Evolutionary conservation across 2,329 filamentous ascomycete species (phyloP), one percentile per base, ranked within the genome.

Genomic region (Monascus ruber): DNA sequence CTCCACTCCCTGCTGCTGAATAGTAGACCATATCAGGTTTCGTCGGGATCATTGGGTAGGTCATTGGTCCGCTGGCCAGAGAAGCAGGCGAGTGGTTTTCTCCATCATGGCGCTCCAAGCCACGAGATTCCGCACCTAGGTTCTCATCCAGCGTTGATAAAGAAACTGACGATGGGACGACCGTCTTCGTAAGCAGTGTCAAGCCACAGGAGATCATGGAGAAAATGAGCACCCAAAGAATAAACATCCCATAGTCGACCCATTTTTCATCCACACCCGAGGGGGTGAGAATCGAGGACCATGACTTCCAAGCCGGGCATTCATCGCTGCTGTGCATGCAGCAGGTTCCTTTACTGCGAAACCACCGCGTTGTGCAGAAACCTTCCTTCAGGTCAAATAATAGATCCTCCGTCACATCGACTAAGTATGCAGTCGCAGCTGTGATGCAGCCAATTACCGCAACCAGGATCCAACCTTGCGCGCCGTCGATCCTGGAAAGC

Each of bases 111-210:
- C 68, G 34, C 63, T 70, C 42, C 54, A 63, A 24, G 60, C 58
- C 49, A 32, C 74, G 68, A 11, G 60, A 55, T 31, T 78, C 73
- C 6, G 88, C 88, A 1, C 76, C 88, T 1, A 98, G 71, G 50
- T 98, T 93, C 62, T 96, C 91, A 59, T 96, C 91, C 11, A 96
- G 70, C 0, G 89, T 96, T 1, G 85, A 77, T 42, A 96, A 75
- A 1, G 83, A 84, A 48, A 94, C 83, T 1, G 85, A 81, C 1
- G 88, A 94, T 1, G 89, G 88, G 1, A 96, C 85, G 5, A 91
- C 81, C 0, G 89, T 96, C 64, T 93, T 94, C n/a, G 91, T 95
- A 26, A 79, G 79, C 34, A 96, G 66, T 0, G 89, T 93, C 42
- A 96, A 66, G 36, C 83, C 67, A 54, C 88, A 96, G 2, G 88